Percentiles rank a stretch among this genome's conserved stretches.
These are phyloP conservation scores for Botryosphaeria dothidea DNA, from an alignment of 2,329 filamentous ascomycete genomes.

Conservation along the genomic window DNA sequence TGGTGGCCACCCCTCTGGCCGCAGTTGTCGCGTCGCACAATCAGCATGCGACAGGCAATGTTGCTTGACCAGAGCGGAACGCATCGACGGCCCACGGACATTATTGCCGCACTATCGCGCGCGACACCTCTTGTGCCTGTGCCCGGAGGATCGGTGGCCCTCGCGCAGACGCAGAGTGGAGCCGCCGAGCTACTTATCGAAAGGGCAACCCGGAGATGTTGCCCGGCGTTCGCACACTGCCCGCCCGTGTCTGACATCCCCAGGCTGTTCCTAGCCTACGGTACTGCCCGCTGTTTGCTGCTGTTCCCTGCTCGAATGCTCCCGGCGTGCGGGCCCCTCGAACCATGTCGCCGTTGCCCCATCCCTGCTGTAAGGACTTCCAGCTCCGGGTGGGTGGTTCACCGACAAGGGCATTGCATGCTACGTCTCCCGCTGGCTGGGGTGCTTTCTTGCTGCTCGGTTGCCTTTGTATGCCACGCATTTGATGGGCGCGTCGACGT, in stretches of 20 bases:
- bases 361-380: conserved; percentile 16
- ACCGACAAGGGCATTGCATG: conserved; percentile 3
- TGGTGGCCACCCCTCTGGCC: not conserved
- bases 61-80: not conserved
- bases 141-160: not conserved
- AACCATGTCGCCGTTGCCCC: conserved; percentile 11
- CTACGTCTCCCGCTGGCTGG: conserved; percentile 2
- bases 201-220: conserved; percentile 13
- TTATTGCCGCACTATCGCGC: conserved; percentile 1
- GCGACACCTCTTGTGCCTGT: conserved; percentile 7
- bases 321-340: conserved; percentile 8
- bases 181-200: conserved; percentile 16
- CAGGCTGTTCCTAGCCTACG: conserved; percentile 8
- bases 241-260: conserved; percentile 12
- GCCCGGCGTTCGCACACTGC: conserved; percentile 3
- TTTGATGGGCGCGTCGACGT: conserved; percentile 5
- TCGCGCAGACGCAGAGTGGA: conserved; percentile 6
- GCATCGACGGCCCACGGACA: not conserved
- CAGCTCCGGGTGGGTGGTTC: conserved; percentile 2
- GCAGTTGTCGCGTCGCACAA: conserved; percentile 1
- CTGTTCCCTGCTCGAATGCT: conserved; percentile 6
- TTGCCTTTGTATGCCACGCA: conserved; percentile 19
- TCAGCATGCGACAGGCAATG: not conserved
- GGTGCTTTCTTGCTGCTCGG: conserved; percentile 5
- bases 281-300: not conserved